Evolutionary conservation across 306 rosid genomes (phyloP).

Genomic region (Dicorynia guianensis): DNA sequence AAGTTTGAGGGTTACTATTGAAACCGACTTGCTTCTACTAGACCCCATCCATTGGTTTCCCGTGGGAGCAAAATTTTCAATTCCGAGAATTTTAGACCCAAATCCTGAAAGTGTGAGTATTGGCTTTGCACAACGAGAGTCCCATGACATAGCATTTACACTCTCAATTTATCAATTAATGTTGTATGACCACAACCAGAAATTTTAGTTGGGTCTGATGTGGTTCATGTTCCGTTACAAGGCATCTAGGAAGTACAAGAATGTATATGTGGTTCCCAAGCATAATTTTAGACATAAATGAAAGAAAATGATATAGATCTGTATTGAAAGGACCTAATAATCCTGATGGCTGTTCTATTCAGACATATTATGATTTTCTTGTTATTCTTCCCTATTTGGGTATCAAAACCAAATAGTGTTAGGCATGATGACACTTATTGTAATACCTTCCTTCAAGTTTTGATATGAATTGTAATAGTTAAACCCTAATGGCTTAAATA

Average conservation of each 20-base stretch:
- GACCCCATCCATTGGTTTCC: constrained; percentile 69
- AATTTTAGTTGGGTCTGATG: constrained; percentile 29
- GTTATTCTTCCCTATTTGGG: constrained; percentile 22
- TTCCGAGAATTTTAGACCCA: constrained; percentile 75
- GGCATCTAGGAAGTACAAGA: constrained; percentile 22
- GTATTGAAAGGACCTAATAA: neutral
- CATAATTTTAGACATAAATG: constrained; percentile 7
- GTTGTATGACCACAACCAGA: constrained; percentile 26
- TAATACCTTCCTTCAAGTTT: neutral
- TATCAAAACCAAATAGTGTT: neutral
- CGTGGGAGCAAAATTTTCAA: constrained; percentile 76
- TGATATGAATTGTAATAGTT: neutral
- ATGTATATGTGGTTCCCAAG: constrained; percentile 18
- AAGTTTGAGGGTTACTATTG: constrained; percentile 27
- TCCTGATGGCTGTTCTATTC: neutral
- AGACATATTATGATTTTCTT: constrained; percentile 21
- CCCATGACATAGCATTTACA: constrained; percentile 3
- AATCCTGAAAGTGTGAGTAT: constrained; percentile 79
- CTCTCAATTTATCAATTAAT: constrained; percentile 7
- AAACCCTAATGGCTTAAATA: neutral
- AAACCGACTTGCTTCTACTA: constrained; percentile 9
- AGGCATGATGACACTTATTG: neutral
- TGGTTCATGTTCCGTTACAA: constrained; percentile 27
- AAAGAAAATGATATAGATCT: neutral
- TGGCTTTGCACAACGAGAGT: constrained; percentile 32